These are phyloP conservation scores for Blastocladiella britannica DNA, from an alignment of 192 early-diverging fungal species.

Conservation along the genomic window DNA sequence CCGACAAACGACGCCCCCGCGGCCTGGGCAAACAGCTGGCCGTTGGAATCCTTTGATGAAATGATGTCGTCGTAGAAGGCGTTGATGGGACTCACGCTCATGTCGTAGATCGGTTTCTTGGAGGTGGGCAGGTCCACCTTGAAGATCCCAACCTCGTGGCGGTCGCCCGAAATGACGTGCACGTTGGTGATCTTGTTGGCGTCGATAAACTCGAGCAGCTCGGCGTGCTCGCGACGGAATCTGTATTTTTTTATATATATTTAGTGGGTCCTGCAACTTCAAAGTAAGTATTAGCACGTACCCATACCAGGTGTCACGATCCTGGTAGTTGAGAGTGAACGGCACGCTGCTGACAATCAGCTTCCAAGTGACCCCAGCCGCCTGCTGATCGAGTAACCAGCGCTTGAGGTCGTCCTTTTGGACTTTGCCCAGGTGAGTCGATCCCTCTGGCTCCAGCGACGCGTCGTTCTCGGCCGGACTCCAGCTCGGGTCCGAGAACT, in stretches of 20 bases:
- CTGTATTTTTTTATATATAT: too few species aligned
- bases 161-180: constrained; percentile 24
- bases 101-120: constrained; percentile 20
- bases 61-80: constrained; percentile 9
- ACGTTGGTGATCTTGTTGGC: constrained; percentile 18
- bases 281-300: too few species aligned
- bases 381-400: constrained; percentile 19
- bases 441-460: constrained; percentile 18
- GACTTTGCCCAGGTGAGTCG: too few species aligned
- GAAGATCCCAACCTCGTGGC: constrained; percentile 24
- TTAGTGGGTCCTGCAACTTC: too few species aligned
- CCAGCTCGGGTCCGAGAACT: constrained; percentile 5
- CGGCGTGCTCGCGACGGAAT: constrained; percentile 19
- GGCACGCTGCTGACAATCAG: constrained; percentile 22
- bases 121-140: constrained; percentile 14
- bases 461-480: constrained; percentile 3
- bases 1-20: too few species aligned
- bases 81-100: constrained; percentile 19
- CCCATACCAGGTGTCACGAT: constrained; percentile 24
- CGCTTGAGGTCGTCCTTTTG: constrained; percentile 18
- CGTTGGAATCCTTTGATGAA: neutral
- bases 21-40: too few species aligned
- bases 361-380: constrained; percentile 17
- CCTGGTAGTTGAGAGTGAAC: constrained; percentile 10
- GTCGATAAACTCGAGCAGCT: constrained; percentile 11